Percentiles rank a stretch among this genome's conserved stretches.
Evolutionary conservation across 331 rosid species (phyloP).

Genomic region (Telfairia occidentalis): DNA sequence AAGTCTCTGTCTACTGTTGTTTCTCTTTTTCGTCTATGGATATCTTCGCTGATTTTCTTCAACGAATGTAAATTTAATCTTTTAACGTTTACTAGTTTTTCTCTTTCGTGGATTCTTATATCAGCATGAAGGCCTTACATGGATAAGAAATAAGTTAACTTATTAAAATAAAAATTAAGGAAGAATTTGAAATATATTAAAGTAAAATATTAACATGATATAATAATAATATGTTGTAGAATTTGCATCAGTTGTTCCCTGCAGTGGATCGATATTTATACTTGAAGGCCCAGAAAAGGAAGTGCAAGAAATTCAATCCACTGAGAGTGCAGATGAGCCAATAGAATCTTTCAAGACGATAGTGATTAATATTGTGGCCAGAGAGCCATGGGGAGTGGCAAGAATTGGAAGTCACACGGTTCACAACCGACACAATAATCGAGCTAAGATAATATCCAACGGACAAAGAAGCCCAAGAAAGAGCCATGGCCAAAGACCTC

Average conservation of each 20-base stretch:
- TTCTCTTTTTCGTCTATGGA: too few relatives aligned
- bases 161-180: too few relatives aligned
- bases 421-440: slow-evolving; percentile 44
- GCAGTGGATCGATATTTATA: slow-evolving; percentile 34
- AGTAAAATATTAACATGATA: not conserved
- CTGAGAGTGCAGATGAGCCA: slow-evolving; percentile 67
- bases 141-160: too few relatives aligned
- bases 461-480: slow-evolving; percentile 69
- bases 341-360: slow-evolving; percentile 66
- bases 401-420: slow-evolving; percentile 24
- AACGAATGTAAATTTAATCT: too few relatives aligned
- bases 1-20: too few relatives aligned
- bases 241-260: not conserved
- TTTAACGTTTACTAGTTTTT: too few relatives aligned
- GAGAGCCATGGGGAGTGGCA: slow-evolving; percentile 48
- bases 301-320: slow-evolving; percentile 55
- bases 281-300: slow-evolving; percentile 51
- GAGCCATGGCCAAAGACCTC: slow-evolving; percentile 69
- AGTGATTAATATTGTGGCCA: slow-evolving; percentile 50
- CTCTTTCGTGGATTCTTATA: too few relatives aligned
- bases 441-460: slow-evolving; percentile 71
- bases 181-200: not conserved
- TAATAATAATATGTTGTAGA: not conserved
- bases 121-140: too few relatives aligned
- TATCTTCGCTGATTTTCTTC: too few relatives aligned